Evolutionary conservation across 805 yeast species (phyloP).

Genomic region (Dipodascus geniculatus): DNA sequence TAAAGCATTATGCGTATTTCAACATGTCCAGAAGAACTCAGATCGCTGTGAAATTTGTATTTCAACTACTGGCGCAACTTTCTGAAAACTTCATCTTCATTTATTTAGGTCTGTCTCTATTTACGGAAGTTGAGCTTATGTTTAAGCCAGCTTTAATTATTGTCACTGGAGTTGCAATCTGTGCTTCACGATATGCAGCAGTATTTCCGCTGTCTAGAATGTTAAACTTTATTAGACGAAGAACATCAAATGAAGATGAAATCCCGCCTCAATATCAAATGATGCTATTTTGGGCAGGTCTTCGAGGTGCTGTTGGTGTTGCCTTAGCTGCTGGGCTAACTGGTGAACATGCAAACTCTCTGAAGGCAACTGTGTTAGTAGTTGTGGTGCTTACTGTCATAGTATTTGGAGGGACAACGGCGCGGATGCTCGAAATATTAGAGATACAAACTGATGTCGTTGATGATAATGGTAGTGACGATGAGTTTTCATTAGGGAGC

Average conservation of each 20-base stretch:
- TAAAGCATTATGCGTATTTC: slow-evolving; percentile 93
- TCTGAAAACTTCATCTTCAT: slow-evolving; percentile 96
- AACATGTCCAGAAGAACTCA: slow-evolving; percentile 97
- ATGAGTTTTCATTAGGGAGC: slow-evolving; percentile 47
- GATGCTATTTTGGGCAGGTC: slow-evolving; percentile 99
- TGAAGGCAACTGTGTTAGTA: slow-evolving; percentile 89
- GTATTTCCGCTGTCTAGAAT: slow-evolving; percentile 86
- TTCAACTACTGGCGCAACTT: slow-evolving; percentile 87
- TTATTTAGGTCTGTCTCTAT: slow-evolving; percentile 83
- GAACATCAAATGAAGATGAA: slow-evolving; percentile 60
- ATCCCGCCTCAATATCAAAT: slow-evolving; percentile 92
- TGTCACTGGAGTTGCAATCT: slow-evolving; percentile 78
- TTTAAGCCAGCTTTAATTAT: slow-evolving; percentile 90
- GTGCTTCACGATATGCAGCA: slow-evolving; percentile 94
- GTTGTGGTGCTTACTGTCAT: slow-evolving; percentile 95
- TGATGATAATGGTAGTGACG: slow-evolving; percentile 76
- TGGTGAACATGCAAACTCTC: slow-evolving; percentile 81
- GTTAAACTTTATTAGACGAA: slow-evolving; percentile 66
- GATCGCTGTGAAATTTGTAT: slow-evolving; percentile 88
- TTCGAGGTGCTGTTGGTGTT: slow-evolving; percentile 98
- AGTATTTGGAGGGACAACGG: slow-evolving; percentile 95
- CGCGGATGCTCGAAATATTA: slow-evolving; percentile 91
- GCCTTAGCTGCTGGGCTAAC: slow-evolving; percentile 96
- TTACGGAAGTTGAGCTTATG: slow-evolving; percentile 91
- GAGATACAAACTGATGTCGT: slow-evolving; percentile 88